Evolutionary conservation across 2,329 filamentous ascomycete species (phyloP).

Genomic region (Ophiostoma ips): DNA sequence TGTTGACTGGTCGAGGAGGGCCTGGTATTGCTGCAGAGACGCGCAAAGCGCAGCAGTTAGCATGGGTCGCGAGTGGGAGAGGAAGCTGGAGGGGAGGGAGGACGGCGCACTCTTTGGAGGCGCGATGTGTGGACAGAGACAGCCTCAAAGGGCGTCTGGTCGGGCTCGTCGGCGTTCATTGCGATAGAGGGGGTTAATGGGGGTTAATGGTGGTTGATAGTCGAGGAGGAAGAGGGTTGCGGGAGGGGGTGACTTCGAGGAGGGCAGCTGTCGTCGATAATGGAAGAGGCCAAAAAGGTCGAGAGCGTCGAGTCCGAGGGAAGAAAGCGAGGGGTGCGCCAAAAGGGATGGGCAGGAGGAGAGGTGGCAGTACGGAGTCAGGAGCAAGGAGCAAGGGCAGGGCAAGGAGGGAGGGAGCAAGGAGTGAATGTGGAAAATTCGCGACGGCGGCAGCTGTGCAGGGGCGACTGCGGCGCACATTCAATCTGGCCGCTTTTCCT

Average conservation of each 20-base stretch:
- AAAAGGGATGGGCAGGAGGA: not conserved
- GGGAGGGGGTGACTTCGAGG: not conserved
- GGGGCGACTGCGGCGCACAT: not conserved
- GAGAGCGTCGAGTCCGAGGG: too few relatives aligned
- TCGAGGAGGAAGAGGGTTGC: not conserved
- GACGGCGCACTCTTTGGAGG: conserved; percentile 45
- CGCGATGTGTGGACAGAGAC: conserved; percentile 74
- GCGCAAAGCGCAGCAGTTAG: not conserved
- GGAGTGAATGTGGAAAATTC: conserved; percentile 3
- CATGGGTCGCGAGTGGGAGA: not conserved
- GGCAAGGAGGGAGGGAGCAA: not conserved
- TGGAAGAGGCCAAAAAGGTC: not conserved
- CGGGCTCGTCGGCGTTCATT: conserved; percentile 81
- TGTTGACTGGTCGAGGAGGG: conserved; percentile 84
- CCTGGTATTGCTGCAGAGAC: conserved; percentile 66
- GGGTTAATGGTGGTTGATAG: not conserved
- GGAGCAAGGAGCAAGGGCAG: not conserved
- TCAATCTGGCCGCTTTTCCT: conserved; percentile 13
- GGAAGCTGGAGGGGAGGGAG: not conserved
- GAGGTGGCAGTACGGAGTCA: not conserved
- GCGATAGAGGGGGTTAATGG: conserved; percentile 2
- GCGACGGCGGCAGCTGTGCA: conserved; percentile 2
- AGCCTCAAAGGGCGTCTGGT: conserved; percentile 82
- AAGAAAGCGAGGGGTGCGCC: not conserved
- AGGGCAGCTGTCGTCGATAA: not conserved